These are phyloP conservation scores for Pseudocercospora crystallina DNA, from an alignment of 2,329 filamentous ascomycete species.

Conservation along the genomic window DNA sequence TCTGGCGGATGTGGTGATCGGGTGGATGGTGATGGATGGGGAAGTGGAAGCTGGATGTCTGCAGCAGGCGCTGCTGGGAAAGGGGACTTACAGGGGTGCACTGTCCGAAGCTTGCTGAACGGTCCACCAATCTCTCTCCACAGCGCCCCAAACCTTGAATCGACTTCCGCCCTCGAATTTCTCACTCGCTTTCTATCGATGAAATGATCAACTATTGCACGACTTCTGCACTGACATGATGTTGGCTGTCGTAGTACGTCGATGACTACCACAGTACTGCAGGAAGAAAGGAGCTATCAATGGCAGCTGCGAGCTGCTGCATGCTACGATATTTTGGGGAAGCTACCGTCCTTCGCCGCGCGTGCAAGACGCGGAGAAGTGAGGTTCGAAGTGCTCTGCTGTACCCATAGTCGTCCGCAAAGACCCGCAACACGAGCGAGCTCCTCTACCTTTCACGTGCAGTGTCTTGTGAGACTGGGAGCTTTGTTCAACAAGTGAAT, in stretches of 20 bases:
- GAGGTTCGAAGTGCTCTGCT: neutral
- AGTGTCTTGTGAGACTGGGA: neutral
- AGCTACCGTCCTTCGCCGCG: constrained; percentile 4
- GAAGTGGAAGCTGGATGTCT: constrained; percentile 14
- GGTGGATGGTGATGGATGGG: constrained; percentile 9
- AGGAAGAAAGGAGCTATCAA: too few relatives aligned
- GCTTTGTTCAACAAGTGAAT: constrained; percentile 5
- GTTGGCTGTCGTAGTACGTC: too few relatives aligned
- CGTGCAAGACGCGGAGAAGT: neutral
- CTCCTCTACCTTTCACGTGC: too few relatives aligned
- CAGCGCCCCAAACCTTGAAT: constrained; percentile 11
- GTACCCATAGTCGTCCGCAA: too few relatives aligned
- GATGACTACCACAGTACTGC: too few relatives aligned
- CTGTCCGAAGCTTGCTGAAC: neutral
- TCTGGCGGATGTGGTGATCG: neutral
- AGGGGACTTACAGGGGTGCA: constrained; percentile 11
- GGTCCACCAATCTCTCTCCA: constrained; percentile 10
- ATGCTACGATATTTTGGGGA: neutral
- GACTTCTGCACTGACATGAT: too few relatives aligned
- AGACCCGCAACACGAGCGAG: too few relatives aligned
- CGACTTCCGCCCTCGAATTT: neutral
- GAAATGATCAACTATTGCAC: too few relatives aligned
- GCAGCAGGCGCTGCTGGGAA: constrained; percentile 1
- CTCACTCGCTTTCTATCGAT: too few relatives aligned
- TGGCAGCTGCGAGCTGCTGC: too few relatives aligned